These are phyloP conservation scores for Hypoxylon sp. DNA, from an alignment of 2,329 filamentous ascomycete species.

Conservation along the genomic window DNA sequence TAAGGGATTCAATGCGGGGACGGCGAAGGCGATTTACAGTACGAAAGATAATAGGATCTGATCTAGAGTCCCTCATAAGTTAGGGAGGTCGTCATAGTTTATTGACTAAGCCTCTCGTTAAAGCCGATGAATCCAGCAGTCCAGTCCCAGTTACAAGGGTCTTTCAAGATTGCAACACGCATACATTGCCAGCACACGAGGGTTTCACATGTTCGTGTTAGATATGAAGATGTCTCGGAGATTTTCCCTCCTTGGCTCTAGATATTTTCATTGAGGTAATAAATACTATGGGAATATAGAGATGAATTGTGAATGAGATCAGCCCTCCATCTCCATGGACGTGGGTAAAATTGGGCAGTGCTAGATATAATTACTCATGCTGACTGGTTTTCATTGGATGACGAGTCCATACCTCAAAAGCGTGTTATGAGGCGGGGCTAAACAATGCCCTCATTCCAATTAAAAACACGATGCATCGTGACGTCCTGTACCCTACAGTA, in stretches of 20 bases:
- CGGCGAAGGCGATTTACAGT: slow-evolving; percentile 12
- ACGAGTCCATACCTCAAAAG: slow-evolving; percentile 14
- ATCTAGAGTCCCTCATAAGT: slow-evolving; percentile 13
- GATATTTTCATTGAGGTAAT: slow-evolving; percentile 28
- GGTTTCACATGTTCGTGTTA: slow-evolving; percentile 29
- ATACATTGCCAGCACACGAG: slow-evolving; percentile 23
- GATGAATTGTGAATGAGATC: slow-evolving; percentile 30
- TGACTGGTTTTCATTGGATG: slow-evolving; percentile 27
- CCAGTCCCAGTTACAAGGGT: not conserved
- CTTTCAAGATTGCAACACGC: slow-evolving; percentile 14
- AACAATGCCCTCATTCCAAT: slow-evolving; percentile 21
- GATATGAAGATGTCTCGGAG: slow-evolving; percentile 34
- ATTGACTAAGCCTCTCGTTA: slow-evolving; percentile 31
- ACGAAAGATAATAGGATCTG: slow-evolving; percentile 32
- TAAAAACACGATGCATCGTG: slow-evolving; percentile 31
- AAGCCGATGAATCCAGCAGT: slow-evolving; percentile 7
- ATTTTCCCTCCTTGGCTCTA: slow-evolving; percentile 23
- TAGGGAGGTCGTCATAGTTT: slow-evolving; percentile 13
- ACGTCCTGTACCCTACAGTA: slow-evolving; percentile 33
- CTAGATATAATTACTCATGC: slow-evolving; percentile 36
- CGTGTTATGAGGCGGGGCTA: slow-evolving; percentile 28
- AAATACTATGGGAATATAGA: slow-evolving; percentile 13
- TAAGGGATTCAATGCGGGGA: not conserved
- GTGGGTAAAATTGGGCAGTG: slow-evolving; percentile 30
- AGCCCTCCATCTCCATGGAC: slow-evolving; percentile 31